These are phyloP conservation scores for Nematocida parisii DNA, from an alignment of 371 early-diverging fungal species.

Conservation along the genomic window DNA sequence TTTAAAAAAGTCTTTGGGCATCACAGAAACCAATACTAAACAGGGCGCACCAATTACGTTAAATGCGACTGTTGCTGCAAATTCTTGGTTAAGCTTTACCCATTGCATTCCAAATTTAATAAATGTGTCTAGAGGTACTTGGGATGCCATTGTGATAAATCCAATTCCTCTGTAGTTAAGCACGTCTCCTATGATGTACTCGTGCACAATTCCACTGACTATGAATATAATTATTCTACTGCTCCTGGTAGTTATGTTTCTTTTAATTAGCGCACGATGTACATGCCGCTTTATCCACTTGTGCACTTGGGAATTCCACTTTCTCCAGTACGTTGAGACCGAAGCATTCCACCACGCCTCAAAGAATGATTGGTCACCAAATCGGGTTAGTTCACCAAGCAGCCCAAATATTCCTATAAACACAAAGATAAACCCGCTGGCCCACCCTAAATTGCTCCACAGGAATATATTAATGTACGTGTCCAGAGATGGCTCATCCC, in stretches of 20 bases:
- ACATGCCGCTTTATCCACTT: slow-evolving; percentile 85
- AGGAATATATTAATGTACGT: slow-evolving; percentile 37
- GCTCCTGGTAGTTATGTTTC: slow-evolving; percentile 74
- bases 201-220: slow-evolving; percentile 79
- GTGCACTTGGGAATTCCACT: slow-evolving; percentile 96
- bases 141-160: slow-evolving; percentile 81
- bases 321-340: slow-evolving; percentile 85
- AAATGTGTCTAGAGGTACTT: slow-evolving; percentile 80
- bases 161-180: slow-evolving; percentile 76
- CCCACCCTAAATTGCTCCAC: slow-evolving; percentile 49
- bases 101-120: slow-evolving; percentile 39
- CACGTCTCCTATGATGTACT: slow-evolving; percentile 78
- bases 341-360: slow-evolving; percentile 97
- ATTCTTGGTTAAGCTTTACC: not conserved
- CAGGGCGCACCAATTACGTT: slow-evolving; percentile 44
- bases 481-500: not conserved
- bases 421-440: slow-evolving; percentile 25
- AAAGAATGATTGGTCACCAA: slow-evolving; percentile 92
- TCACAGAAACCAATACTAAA: slow-evolving; percentile 17
- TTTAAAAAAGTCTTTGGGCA: not conserved
- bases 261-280: slow-evolving; percentile 77
- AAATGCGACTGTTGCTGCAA: slow-evolving; percentile 32
- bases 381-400: slow-evolving; percentile 77
- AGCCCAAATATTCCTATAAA: slow-evolving; percentile 42
- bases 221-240: slow-evolving; percentile 80